Evolutionary conservation across 1,284 basidiomycete species (phyloP), one percentile per base, ranked within the genome.

Genomic region (Mycena sp.): DNA sequence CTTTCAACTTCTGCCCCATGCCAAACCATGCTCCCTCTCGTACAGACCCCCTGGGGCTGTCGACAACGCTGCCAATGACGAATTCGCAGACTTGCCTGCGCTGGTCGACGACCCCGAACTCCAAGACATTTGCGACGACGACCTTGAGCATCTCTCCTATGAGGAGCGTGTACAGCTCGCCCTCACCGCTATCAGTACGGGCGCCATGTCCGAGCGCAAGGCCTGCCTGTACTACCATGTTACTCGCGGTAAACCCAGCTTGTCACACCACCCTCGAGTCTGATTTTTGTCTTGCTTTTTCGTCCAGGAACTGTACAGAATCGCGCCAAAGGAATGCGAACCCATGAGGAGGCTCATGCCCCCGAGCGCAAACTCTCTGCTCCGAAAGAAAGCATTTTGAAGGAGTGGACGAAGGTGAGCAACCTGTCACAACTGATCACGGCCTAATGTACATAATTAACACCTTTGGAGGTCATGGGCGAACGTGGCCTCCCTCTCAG

Each of bases 121-220:
- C 32, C 9, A 35, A 35, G 32, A 35, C 32, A 7, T 53, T 30
- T 43, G 26, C 23, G 51, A 53, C 25, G 51, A 53, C 23, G 40
- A 43, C 21, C 40, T 53, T 6, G 40, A 53, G n/a, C 9, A 41
- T 19, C n/a, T 41, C 7, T 6, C 40, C 19, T 10, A 11, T 17
- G 40, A 41, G n/a, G 40, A 53, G 28, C 51, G 40, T 21, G 28
- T 53, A 6, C 51, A 43, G 28, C 51, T 53, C 11, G 51, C 51
- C 2, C 25, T 53, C 28, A 43, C 28, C 28, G 51, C 51, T 29
- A 41, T 43, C 28, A 28, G 40, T 21, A 14, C 35, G 38, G 29
- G 9, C 9, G 28, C 26, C 11, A 29, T 53, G 51, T 53, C 51
- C 25, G 40, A 53, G 28, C 40, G 51, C 28, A 32, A 32, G 4